Evolutionary conservation across 176 grass and related monocot species (phyloP).

Genomic region (Oryza glaberrima): DNA sequence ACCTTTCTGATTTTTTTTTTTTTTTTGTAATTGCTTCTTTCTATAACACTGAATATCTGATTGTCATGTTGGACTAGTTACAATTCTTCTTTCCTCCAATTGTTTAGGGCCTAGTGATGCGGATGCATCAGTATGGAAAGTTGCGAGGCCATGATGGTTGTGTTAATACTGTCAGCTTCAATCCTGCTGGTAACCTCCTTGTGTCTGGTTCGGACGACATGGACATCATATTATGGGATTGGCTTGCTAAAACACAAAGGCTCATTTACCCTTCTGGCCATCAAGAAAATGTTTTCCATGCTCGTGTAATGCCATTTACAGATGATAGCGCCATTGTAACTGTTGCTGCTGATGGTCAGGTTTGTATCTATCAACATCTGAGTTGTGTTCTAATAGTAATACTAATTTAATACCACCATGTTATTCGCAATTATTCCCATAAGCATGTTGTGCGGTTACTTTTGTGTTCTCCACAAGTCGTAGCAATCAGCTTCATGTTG

Average conservation of each 20-base stretch:
- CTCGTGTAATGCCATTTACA: conserved; percentile 77
- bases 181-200: conserved; percentile 62
- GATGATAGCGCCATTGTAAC: conserved; percentile 71
- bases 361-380: conserved; percentile 42
- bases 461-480: background rate
- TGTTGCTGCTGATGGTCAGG: conserved; percentile 80
- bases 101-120: conserved; percentile 60
- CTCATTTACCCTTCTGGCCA: conserved; percentile 80
- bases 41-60: background rate
- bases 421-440: conserved; percentile 3
- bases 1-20: background rate
- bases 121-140: conserved; percentile 64
- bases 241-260: conserved; percentile 59
- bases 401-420: background rate
- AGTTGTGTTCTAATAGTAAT: conserved; percentile 1
- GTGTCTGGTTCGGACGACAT: conserved; percentile 87
- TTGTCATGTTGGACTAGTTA: conserved; percentile 15
- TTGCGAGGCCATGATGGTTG: conserved; percentile 75
- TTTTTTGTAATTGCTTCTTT: conserved; percentile 15
- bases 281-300: conserved; percentile 76
- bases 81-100: conserved; percentile 12
- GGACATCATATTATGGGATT: conserved; percentile 84
- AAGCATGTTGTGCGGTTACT: background rate
- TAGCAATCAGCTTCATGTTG: background rate
- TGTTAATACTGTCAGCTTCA: conserved; percentile 86